Base-by-base conservation (phyloP, 495 filamentous ascomycete species). In the Penicillium bialowiezense region DNA sequence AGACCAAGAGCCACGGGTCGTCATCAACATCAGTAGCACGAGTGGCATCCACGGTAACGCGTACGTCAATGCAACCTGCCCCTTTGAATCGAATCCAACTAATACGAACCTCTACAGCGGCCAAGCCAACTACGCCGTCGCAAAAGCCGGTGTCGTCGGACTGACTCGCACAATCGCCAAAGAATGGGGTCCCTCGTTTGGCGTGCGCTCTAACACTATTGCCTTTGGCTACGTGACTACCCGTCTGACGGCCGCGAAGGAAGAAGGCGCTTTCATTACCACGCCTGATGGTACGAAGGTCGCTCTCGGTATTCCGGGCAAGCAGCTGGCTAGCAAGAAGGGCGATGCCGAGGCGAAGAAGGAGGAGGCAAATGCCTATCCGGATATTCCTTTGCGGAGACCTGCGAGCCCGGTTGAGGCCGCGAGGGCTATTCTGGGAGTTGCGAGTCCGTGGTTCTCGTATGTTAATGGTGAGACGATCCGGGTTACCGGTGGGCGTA, bases 391-490 rank as follows among this genome's bases (percentile, higher is more conserved):
- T 17, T 67, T 93, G 42, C 69, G 89, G 15, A 73, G 90, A 54
- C 81, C 88, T 0, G 90, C 88, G 1, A 85, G 80, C 29, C 81
- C 90, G 7, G 85, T 82, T 29, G 89, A 95, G 72, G 89, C 89
- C 12, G 90, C 89, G 20, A 79, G 82, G 56, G 74, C 81, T n/a
- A 81, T 95, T 49, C 52, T 95, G 52, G 88, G 82, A n/a, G 82
- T 92, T 26, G 85, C 85, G 1, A 90, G 86, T 53, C 89, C 90
- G 36, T 66, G 88, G 56, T 88, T 90, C 54, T 83, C 81, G 35
- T 93, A 93, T 73, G 86, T 93, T 4, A 84, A 78, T 62, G 89
- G 89, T 8, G 88, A 95, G 76, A 90, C 88, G 2, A 86, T 95
- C 49, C 80, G 80, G 59, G 89, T 92, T 37, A 93, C 89, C 12